These are phyloP conservation scores for Aspergillus brasiliensis DNA, from an alignment of 2,329 filamentous ascomycete genomes.

Conservation along the genomic window DNA sequence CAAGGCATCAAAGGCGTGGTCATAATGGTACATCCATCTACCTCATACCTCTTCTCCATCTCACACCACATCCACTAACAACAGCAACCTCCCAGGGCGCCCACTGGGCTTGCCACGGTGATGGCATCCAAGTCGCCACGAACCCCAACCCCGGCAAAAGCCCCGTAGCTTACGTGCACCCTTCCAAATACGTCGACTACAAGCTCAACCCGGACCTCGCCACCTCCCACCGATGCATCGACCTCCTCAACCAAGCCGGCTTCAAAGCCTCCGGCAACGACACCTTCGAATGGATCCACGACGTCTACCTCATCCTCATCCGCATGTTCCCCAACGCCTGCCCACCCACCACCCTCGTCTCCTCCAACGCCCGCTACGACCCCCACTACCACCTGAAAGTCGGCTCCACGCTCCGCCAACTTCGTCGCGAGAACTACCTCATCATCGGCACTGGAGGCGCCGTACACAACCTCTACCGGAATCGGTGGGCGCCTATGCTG, in stretches of 20 bases:
- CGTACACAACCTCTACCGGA: conserved; percentile 71
- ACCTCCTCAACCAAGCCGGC: conserved; percentile 53
- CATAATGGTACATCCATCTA: conserved; percentile 58
- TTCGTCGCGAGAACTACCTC: conserved; percentile 59
- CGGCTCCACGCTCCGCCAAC: conserved; percentile 57
- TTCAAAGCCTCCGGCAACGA: conserved; percentile 58
- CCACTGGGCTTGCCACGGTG: conserved; percentile 63
- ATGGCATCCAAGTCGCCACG: conserved; percentile 62
- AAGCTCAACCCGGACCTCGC: conserved; percentile 61
- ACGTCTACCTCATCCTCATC: conserved; percentile 69
- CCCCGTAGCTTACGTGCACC: conserved; percentile 68
- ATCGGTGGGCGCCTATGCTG: conserved; percentile 67
- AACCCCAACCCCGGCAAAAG: conserved; percentile 63
- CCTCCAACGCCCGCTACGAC: conserved; percentile 53
- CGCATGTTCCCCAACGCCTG: conserved; percentile 68
- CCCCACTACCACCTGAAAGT: conserved; percentile 61
- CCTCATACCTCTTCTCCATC: neutral
- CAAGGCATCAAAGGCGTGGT: conserved; percentile 63
- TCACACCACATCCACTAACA: neutral
- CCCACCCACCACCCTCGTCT: conserved; percentile 65
- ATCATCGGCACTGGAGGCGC: conserved; percentile 65
- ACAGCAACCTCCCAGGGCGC: conserved; percentile 54
- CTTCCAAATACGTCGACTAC: conserved; percentile 66
- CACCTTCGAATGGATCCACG: conserved; percentile 71
- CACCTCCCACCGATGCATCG: conserved; percentile 54